phyloP scores from a whole-genome alignment of 441 rosid species.

The Jatropha podagrica region DNA sequence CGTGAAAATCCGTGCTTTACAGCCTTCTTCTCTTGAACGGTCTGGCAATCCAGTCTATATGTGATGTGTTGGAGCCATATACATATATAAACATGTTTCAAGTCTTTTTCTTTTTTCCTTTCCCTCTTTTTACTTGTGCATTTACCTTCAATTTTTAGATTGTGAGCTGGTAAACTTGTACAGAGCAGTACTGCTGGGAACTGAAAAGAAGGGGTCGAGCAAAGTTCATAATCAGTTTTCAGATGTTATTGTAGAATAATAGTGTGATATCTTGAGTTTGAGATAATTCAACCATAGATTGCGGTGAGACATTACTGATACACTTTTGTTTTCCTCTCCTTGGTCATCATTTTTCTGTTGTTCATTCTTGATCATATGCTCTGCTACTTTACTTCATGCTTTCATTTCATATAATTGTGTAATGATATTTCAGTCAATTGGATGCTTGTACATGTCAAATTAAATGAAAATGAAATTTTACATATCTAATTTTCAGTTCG shows the following conservation, averaged over 20 bases:
- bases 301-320: neutral
- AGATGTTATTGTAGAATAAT: constrained; percentile 16
- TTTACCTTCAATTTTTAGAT: constrained; percentile 7
- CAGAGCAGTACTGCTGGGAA: constrained; percentile 14
- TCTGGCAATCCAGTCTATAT: constrained; percentile 34
- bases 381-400: neutral
- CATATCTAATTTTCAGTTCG: neutral
- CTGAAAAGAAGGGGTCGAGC: constrained; percentile 12
- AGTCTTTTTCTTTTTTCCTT: neutral
- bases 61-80: constrained; percentile 19
- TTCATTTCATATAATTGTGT: neutral
- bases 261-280: constrained; percentile 6
- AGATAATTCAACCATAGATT: neutral
- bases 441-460: neutral
- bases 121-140: neutral
- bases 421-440: neutral
- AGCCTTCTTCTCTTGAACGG: constrained; percentile 59
- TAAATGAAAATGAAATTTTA: neutral
- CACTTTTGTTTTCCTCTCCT: neutral
- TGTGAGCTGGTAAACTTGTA: constrained; percentile 23
- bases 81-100: constrained; percentile 16
- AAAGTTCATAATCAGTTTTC: neutral
- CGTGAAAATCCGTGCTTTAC: constrained; percentile 77
- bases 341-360: neutral
- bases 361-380: neutral